phyloP scores from a whole-genome alignment of 2,329 filamentous ascomycete genomes.

The Cercospora sp. region DNA sequence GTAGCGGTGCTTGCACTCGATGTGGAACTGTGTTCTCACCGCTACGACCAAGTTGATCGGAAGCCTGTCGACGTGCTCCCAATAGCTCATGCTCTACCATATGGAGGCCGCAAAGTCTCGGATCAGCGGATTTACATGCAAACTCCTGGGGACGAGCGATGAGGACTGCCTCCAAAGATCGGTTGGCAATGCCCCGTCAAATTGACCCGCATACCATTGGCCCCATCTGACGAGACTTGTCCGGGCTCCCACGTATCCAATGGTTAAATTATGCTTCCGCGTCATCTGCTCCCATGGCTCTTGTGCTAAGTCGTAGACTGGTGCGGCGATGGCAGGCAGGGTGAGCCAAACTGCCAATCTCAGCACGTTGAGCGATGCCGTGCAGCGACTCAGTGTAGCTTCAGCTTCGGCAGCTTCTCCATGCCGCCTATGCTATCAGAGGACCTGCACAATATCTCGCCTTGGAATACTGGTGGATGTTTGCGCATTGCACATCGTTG shows the following conservation, averaged over 20 bases:
- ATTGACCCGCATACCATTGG: background rate
- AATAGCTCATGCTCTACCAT: background rate
- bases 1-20: background rate
- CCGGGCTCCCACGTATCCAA: background rate
- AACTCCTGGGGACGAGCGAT: background rate
- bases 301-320: background rate
- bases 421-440: background rate
- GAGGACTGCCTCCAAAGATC: background rate
- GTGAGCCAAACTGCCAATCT: background rate
- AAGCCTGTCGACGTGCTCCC: background rate
- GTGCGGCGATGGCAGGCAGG: background rate
- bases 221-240: background rate
- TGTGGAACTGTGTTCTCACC: background rate
- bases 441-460: background rate
- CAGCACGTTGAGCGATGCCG: background rate
- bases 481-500: background rate
- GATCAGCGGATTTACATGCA: background rate
- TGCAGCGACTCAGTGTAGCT: background rate
- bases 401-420: background rate
- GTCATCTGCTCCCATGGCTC: background rate
- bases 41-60: background rate
- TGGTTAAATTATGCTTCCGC: background rate
- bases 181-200: background rate
- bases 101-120: background rate
- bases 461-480: background rate